Evolutionary conservation across 2,329 filamentous ascomycete species (phyloP).

Genomic region (Diaporthe australafricana): DNA sequence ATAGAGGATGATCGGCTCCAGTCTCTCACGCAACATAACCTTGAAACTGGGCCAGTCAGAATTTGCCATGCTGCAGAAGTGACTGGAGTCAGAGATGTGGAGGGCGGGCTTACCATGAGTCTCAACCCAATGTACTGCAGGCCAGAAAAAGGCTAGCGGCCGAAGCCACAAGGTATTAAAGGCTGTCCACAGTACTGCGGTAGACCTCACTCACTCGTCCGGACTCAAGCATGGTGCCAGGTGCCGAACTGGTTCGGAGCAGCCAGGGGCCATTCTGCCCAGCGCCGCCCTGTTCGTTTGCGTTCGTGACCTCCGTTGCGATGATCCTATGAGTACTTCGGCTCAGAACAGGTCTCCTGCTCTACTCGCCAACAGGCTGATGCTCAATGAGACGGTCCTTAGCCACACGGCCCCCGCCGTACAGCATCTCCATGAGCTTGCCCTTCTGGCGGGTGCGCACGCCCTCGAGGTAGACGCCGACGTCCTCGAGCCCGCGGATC

Average conservation of each 20-base stretch:
- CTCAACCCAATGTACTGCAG: not conserved
- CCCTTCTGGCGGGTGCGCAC: slow-evolving; percentile 84
- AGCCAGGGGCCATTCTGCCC: no score
- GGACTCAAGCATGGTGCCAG: no score
- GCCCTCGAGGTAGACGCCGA: slow-evolving; percentile 80
- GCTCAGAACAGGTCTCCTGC: not conserved
- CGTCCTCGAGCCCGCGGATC: slow-evolving; percentile 83
- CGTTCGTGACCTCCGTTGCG: not conserved
- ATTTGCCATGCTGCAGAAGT: not conserved
- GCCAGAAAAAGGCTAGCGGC: not conserved
- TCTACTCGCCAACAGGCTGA: slow-evolving; percentile 14
- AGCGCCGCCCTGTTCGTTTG: not conserved
- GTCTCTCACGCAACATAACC: not conserved
- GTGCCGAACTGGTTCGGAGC: not conserved
- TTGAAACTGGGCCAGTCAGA: not conserved
- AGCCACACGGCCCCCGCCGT: slow-evolving; percentile 58
- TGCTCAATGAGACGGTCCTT: slow-evolving; percentile 35
- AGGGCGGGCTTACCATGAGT: not conserved
- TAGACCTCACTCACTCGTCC: not conserved
- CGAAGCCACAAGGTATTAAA: not conserved
- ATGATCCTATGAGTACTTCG: not conserved
- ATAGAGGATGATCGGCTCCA: no score
- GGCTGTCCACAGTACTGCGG: not conserved
- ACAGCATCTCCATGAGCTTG: slow-evolving; percentile 84
- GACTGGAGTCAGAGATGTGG: not conserved